A percentile compares a stretch with the other conserved stretches of the same genome.
Conservation (phyloP, 495 filamentous ascomycete species). For the Podospora tetraspora region DNA sequence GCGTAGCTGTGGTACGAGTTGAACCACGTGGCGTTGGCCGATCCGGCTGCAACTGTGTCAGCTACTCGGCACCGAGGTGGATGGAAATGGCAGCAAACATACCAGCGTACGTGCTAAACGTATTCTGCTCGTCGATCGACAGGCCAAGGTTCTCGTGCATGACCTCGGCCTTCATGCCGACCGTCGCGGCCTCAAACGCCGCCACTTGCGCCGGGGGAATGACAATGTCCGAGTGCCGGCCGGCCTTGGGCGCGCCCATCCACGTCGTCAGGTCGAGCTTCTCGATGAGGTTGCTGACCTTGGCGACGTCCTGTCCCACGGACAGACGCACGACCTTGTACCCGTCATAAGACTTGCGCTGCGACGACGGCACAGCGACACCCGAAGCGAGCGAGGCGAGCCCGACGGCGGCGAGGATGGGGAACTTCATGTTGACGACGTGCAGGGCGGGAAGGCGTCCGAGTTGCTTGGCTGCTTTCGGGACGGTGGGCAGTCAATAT, state of each 20-base stretch:
- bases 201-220: constrained; percentile 23
- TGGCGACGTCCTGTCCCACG: constrained; percentile 22
- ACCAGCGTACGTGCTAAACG: constrained; percentile 24
- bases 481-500: neutral
- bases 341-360: constrained; percentile 22
- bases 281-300: constrained; percentile 22
- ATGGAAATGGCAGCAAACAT: neutral
- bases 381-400: constrained; percentile 15
- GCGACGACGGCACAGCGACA: constrained; percentile 5
- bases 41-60: constrained; percentile 11
- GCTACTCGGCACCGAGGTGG: neutral
- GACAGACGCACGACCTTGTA: constrained; percentile 29
- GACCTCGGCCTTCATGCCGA: constrained; percentile 18
- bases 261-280: constrained; percentile 28
- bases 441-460: neutral
- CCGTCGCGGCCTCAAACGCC: constrained; percentile 20
- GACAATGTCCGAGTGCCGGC: constrained; percentile 26
- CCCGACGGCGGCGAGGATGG: constrained; percentile 6
- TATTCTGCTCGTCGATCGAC: constrained; percentile 24
- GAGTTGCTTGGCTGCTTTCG: neutral
- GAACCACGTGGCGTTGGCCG: constrained; percentile 43
- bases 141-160: constrained; percentile 32
- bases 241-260: constrained; percentile 26
- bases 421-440: constrained; percentile 11
- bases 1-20: constrained; percentile 50